Base-by-base conservation (phyloP, 192 early-diverging fungal genomes). In the Entomortierella lignicola region DNA sequence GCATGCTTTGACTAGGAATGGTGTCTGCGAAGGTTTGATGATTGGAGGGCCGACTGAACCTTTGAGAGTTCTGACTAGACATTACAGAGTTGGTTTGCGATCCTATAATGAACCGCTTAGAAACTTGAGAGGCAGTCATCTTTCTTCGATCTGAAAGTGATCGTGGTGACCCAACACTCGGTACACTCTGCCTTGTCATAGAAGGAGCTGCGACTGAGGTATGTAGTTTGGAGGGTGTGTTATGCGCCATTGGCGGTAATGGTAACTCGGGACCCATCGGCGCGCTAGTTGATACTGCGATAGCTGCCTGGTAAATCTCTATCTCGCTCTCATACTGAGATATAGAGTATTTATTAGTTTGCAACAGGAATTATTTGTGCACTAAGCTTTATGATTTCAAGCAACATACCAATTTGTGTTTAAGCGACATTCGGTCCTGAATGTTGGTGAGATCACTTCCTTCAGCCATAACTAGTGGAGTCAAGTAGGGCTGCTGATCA, bases 371-470 rank as follows among this genome's bases (percentile, higher is more conserved):
- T 42, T 20, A 20, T 37, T 37, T 37, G 4, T 4, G 10, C 34
- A 37, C 34, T 47, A 12, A 15, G 2, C 20, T 15, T 12, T 20
- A 20, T 4, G 2, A 4, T 47, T 47, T 20, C 7, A 20, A 26
- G 34, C 29, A 2, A 37, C 43, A 12, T 57, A 69, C 66, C 55
- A 60, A 17, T 30, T 60, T 69, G 23, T 56, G 66, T 48, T 69
- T 69, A 32, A 17, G 20, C 21, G 26, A 50, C 15, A 20, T 47
- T 5, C 15, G 4, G 44, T 20, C 15, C 44, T 15, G 8, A 20
- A 5, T 12, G 44, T 20, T 47, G 44, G 12, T 20, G 2, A 15
- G 20, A 10, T 37, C 10, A 37, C 4, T 37, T n/a, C n/a, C n/a
- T 37, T 37, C 34, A 37, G 34, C 10, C 34, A 37, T 37, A 37